Base-by-base conservation (phyloP, 495 filamentous ascomycete species). In the Hyaloscypha variabilis region DNA sequence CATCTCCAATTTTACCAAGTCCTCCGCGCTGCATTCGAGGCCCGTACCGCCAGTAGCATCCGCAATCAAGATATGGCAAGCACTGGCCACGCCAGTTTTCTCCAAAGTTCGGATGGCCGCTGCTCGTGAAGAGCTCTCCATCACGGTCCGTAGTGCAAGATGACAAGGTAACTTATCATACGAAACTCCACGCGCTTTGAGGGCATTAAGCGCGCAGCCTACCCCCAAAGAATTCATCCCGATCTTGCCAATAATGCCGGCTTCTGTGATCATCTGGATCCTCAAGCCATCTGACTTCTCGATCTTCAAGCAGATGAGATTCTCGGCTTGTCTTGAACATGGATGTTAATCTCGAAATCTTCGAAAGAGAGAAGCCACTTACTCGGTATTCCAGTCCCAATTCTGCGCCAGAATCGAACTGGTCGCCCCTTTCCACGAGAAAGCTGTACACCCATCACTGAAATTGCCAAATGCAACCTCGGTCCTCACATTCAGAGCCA, bases 211-310 rank as follows among this genome's bases (percentile, higher is more conserved):
- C 53, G 83, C 87, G n/a, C 84, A 83, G 3, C 88, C 88, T 1
- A 91, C 87, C 2, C 87, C 86, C 0, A 75, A 73, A 17, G 75
- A 77, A 68, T 90, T 91, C 70, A 90, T 77, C 1, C 89, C 89
- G 49, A 91, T 90, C 70, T 92, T 92, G 23, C 88, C 87, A 23
- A 91, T 83, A n/a, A 91, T 84, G 1, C 89, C 89, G 21, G 88
- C 89, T 76, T 90, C 81, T 1, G 82, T 84, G 50, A 84, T 73
- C 75, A 78, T 79, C 8, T 71, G 62, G 17, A 71, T 72, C 17
- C 39, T 66, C 8, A 71, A 57, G 2, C 72, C 74, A 25, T 71
- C 63, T 52, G 74, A 67, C 53, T 69, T 79, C 31, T 77, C 79
- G 70, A 90, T 84, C 13, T 79, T 78, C 23, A 88, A 74, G 60